A percentile compares a stretch with the other conserved stretches of the same genome.
Evolutionary conservation across 495 filamentous ascomycete species (phyloP).

Genomic region (Xylaria grammica): DNA sequence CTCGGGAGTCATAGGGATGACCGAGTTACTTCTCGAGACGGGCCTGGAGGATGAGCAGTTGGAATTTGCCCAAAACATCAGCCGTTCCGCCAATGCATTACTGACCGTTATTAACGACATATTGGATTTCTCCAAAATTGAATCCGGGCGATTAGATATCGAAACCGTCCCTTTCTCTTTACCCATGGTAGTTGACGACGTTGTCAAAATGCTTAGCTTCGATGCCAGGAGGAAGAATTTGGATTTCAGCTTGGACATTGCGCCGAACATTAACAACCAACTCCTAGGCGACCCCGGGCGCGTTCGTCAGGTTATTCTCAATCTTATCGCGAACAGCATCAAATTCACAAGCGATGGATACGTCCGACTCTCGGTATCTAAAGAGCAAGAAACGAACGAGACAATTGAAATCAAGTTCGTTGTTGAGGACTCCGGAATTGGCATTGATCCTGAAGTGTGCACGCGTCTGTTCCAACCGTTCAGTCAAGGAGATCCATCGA

Average conservation of each 20-base stretch:
- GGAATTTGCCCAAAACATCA: constrained; percentile 78
- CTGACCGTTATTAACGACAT: constrained; percentile 91
- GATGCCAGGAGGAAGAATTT: constrained; percentile 65
- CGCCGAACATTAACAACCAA: constrained; percentile 45
- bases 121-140: constrained; percentile 86
- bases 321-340: constrained; percentile 85
- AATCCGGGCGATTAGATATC: constrained; percentile 74
- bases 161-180: constrained; percentile 82
- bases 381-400: constrained; percentile 54
- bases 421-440: constrained; percentile 83
- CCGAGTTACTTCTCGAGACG: constrained; percentile 72
- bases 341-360: constrained; percentile 82
- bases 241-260: constrained; percentile 56
- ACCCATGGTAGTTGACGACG: constrained; percentile 70
- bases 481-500: constrained; percentile 81
- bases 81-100: constrained; percentile 80
- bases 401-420: constrained; percentile 61
- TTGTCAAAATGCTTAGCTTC: constrained; percentile 68
- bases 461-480: constrained; percentile 84
- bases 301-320: constrained; percentile 82
- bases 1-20: constrained; percentile 74
- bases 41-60: constrained; percentile 68
- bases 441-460: constrained; percentile 75
- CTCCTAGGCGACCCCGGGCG: constrained; percentile 79
- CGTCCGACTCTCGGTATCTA: constrained; percentile 60